Conservation (phyloP, 176 grass and related monocot species). For the Aegilops sharonensis region DNA sequence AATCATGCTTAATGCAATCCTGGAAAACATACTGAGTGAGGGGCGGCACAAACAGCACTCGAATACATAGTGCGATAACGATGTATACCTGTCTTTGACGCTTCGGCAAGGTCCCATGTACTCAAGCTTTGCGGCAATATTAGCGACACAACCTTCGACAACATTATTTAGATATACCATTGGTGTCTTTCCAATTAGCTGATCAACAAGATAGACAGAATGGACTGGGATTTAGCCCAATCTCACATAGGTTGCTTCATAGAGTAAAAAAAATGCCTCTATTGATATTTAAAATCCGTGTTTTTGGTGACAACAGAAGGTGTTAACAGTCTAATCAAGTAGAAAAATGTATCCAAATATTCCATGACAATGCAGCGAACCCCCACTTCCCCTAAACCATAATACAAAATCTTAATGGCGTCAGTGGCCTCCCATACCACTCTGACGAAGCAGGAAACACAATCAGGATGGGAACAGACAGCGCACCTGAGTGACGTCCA, state of each 20-base stretch:
- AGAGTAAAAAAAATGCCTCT: neutral
- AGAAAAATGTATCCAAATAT: neutral
- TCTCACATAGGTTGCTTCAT: neutral
- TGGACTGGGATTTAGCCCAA: neutral
- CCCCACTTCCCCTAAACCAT: neutral
- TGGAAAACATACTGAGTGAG: conserved; percentile 30
- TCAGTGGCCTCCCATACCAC: neutral
- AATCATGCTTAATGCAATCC: conserved; percentile 94
- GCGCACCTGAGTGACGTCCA: conserved; percentile 83
- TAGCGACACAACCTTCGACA: conserved; percentile 79
- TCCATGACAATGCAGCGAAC: neutral
- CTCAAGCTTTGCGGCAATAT: conserved; percentile 91
- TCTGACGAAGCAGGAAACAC: neutral
- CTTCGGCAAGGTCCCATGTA: conserved; percentile 86
- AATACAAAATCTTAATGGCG: neutral
- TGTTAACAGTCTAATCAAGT: neutral
- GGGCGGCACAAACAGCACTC: neutral
- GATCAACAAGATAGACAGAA: conserved; percentile 35
- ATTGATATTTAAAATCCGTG: neutral
- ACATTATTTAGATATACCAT: conserved; percentile 97
- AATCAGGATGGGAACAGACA: neutral
- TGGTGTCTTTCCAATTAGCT: conserved; percentile 91
- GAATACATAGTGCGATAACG: neutral
- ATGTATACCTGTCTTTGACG: conserved; percentile 82
- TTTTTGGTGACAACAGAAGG: neutral